These are phyloP conservation scores for Aristolochia californica DNA, from an alignment of 164 flowering plant species.

Conservation along the genomic window DNA sequence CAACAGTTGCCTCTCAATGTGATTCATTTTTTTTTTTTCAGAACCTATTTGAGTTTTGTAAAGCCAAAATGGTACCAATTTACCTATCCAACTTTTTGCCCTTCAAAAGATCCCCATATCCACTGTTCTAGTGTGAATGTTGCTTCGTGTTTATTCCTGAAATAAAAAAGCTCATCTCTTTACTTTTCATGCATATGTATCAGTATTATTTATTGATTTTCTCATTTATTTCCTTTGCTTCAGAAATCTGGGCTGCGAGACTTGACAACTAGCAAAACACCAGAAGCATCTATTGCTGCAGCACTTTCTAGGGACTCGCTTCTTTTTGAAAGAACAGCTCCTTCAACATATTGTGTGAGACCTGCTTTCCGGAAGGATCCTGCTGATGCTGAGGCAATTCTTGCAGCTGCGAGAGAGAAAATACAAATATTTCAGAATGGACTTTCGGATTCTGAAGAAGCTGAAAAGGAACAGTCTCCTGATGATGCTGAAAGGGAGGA, in stretches of 20 bases:
- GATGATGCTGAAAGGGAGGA: slow-evolving; percentile 75
- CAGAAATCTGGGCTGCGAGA: slow-evolving; percentile 94
- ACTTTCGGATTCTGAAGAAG: slow-evolving; percentile 50
- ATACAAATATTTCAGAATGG: slow-evolving; percentile 53
- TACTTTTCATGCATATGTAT: no score
- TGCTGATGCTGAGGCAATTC: slow-evolving; percentile 61
- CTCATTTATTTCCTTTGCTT: neutral
- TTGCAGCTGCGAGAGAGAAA: slow-evolving; percentile 65
- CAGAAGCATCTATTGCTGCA: slow-evolving; percentile 93
- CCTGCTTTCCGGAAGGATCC: slow-evolving; percentile 71
- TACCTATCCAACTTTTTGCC: no score
- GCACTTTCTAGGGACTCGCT: slow-evolving; percentile 80
- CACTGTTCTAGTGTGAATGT: no score
- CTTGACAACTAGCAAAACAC: slow-evolving; percentile 92
- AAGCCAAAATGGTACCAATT: no score
- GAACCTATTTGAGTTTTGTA: no score
- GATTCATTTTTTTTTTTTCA: no score
- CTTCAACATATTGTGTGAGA: slow-evolving; percentile 86
- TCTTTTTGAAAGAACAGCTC: slow-evolving; percentile 89
- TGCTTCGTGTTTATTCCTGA: no score
- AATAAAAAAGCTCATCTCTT: no score
- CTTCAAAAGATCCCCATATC: no score
- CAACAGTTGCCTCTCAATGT: no score
- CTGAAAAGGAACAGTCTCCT: slow-evolving; percentile 34
- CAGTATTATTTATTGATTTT: neutral